Base-by-base conservation (phyloP, 139 green algal genomes). In the Volvox reticuliferus region DNA sequence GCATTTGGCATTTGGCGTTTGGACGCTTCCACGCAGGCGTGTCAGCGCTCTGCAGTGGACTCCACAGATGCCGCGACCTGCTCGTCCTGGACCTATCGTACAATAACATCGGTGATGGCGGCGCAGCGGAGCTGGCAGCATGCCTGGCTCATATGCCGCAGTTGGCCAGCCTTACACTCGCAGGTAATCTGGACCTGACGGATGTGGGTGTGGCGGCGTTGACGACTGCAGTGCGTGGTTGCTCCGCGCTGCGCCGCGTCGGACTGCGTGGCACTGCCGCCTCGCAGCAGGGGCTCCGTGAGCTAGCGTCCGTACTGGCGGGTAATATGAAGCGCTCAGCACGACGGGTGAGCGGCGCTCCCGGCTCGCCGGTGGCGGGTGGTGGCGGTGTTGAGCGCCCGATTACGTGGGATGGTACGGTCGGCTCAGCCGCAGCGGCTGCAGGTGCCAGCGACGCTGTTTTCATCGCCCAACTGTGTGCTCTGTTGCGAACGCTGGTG, bases 61-160 rank as follows among this genome's bases (percentile, higher is more conserved):
- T 90, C 28, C 73, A 61, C 32, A 22, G 2, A 55, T 90, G 86
- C 75, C 75, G 55, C 20, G 22, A 85, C 21, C 32, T 77, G 30
- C 75, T 78, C 30, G 69, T 90, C 55, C 75, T 90, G 30, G 86
- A 90, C 30, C 75, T 90, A 22, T 85, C 86, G 32, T 50, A 84
- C 75, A 90, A 90, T 50, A 26, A 24, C 20, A 77, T 90, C 22
- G 86, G 55, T 3, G 75, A 90, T 76, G 22, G 12, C 36, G 86
- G 86, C 75, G 86, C 75, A 55, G 75, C 73, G 32, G 50, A 71
- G 21, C 86, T 90, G 13, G 86, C 86, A 0, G 71, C 30, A 5
- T 37, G 37, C 32, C 86, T 90, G 22, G 21, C 32, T 12, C 20
- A 62, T 2, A 65, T 85, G 55, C 55, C 75, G 28, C 6, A 0